Evolutionary conservation across 2,329 filamentous ascomycete genomes (phyloP), one percentile per base, ranked within the genome.

Genomic region (Rhynchosporium agropyri): DNA sequence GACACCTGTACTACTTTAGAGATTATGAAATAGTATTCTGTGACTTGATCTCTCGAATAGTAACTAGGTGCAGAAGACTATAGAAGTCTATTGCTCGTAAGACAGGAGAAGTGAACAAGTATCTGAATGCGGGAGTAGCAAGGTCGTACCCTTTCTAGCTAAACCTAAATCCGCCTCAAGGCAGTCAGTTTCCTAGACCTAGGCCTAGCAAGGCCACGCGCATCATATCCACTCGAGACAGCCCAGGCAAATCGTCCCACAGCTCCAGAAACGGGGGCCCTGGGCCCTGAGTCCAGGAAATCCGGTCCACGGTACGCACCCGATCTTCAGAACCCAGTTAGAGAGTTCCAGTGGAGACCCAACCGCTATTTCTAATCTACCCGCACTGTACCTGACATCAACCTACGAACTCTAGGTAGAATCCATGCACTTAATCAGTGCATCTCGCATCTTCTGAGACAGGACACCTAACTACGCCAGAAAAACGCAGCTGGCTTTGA

Each of bases 51-150:
- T 20, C 20, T 20, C 20, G 20, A 20, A 20, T 20, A 1, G 20
- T 20, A 20, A 20, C 20, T 20, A 20, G 20, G 20, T 20, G 20
- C 1, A 20, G 20, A 20, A 20, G 20, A 20, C 20, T 20, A 3
- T 10, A 36, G 33, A 36, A 36, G 33, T 36, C 9, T 6, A 36
- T 10, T 6, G 9, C 33, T 36, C 33, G 33, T 2, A 10, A 6
- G 5, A 36, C 5, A 36, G 9, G 33, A 20, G 33, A 36, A 10
- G 40, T 1, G 9, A 38, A 4, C 28, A 26, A 42, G 15, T 20
- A 40, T 42, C 7, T 54, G 51, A 54, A 54, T 40, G 40, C 33
- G 33, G 51, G 51, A 54, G 51, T 42, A 54, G 51, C 51, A 54
- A 10, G 15, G 43, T 46, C 43, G 43, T 46, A 46, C 43, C n/a